Percentiles rank a stretch among this genome's conserved stretches.
Evolutionary conservation across 176 grass and related monocot genomes (phyloP).

Genomic region (Elymus sibiricus): DNA sequence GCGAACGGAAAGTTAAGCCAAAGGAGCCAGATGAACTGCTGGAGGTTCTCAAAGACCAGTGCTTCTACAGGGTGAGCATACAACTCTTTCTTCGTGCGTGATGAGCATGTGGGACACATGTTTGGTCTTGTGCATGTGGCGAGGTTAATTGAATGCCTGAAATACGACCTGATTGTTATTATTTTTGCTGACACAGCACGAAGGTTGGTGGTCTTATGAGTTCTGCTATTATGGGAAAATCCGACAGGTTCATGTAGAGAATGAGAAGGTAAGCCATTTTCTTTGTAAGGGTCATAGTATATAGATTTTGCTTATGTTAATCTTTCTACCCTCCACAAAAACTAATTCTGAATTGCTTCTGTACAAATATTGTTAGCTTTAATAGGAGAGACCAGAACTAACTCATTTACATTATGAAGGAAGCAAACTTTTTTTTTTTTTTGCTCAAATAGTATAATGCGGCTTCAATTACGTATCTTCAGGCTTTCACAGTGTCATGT

Average conservation of each 20-base stretch:
- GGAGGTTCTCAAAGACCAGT: slow-evolving; percentile 76
- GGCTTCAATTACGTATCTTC: neutral
- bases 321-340: slow-evolving; percentile 5
- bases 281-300: neutral
- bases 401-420: neutral
- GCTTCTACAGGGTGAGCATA: slow-evolving; percentile 78
- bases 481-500: neutral
- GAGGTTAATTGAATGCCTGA: neutral
- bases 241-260: slow-evolving; percentile 76
- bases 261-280: slow-evolving; percentile 48
- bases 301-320: neutral
- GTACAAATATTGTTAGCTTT: slow-evolving; percentile 23
- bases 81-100: slow-evolving; percentile 3
- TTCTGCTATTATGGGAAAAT: slow-evolving; percentile 85
- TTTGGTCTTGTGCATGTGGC: neutral
- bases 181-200: slow-evolving; percentile 39
- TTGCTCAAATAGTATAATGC: neutral
- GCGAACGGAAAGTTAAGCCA: slow-evolving; percentile 60
- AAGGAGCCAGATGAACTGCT: slow-evolving; percentile 95
- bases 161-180: neutral
- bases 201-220: slow-evolving; percentile 97
- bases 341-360: neutral
- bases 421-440: neutral
- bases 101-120: neutral
- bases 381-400: slow-evolving; percentile 1